These are phyloP conservation scores for Lactarius tabidus DNA, from an alignment of 768 basidiomycete genomes.

Conservation along the genomic window DNA sequence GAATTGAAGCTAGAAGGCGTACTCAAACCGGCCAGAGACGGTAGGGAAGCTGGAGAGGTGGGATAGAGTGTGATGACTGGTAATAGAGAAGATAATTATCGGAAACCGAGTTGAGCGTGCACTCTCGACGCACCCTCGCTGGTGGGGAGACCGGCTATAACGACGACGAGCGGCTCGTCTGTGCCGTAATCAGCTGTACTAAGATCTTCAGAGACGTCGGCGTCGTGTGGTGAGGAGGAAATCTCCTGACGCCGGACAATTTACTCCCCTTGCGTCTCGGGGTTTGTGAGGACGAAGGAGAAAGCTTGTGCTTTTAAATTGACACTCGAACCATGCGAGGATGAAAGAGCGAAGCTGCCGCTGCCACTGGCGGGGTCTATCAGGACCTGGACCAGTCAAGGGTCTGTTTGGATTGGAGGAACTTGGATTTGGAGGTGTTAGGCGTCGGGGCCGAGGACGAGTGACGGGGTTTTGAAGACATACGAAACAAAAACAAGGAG, in stretches of 20 bases:
- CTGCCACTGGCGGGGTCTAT: constrained; percentile 38
- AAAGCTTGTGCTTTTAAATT: constrained; percentile 24
- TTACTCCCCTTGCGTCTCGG: constrained; percentile 26
- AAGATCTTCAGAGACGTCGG: constrained; percentile 30
- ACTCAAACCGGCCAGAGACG: constrained; percentile 79
- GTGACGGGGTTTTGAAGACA: constrained; percentile 44
- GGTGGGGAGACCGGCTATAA: constrained; percentile 60
- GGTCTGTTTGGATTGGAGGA: constrained; percentile 55
- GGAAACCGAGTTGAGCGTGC: constrained; percentile 46
- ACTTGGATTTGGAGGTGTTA: constrained; percentile 56
- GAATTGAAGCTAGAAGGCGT: constrained; percentile 71
- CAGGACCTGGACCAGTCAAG: constrained; percentile 60
- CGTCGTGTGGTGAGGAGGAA: constrained; percentile 27
- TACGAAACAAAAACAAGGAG: background rate
- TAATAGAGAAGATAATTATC: constrained; percentile 45
- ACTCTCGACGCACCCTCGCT: constrained; percentile 51
- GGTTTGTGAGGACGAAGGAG: constrained; percentile 15
- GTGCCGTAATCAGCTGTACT: constrained; percentile 35
- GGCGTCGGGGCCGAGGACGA: constrained; percentile 42
- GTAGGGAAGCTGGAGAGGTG: constrained; percentile 68
- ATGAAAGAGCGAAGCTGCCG: constrained; percentile 40
- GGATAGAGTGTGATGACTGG: constrained; percentile 41
- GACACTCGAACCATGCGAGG: constrained; percentile 38
- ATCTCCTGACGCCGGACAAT: constrained; percentile 24
- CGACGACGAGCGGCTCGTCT: constrained; percentile 58